Percentiles rank a stretch among this genome's conserved stretches.
These are phyloP conservation scores for Pseudogymnoascus sp. DNA, from an alignment of 2,329 filamentous ascomycete genomes.

Conservation along the genomic window DNA sequence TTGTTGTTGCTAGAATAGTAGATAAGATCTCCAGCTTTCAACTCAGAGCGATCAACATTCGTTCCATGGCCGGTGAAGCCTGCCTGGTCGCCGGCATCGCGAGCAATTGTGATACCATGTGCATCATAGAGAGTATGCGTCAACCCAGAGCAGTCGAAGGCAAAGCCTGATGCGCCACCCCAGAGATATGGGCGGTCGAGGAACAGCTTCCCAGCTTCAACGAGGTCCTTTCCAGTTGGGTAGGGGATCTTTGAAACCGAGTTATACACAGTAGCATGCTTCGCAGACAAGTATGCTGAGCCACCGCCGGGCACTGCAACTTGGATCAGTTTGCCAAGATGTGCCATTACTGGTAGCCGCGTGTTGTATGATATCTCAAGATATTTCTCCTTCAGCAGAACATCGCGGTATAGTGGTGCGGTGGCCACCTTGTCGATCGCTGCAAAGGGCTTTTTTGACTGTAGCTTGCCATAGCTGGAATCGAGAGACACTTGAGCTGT, in stretches of 20 bases:
- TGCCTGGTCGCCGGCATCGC: not conserved
- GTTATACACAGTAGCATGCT: not conserved
- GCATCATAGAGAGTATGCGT: not conserved
- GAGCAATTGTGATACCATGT: not conserved
- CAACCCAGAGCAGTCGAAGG: not conserved
- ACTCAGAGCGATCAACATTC: not conserved
- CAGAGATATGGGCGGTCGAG: not conserved
- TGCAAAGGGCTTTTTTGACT: not conserved
- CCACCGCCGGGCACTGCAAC: not conserved
- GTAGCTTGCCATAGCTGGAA: not conserved
- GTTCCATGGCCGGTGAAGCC: not conserved
- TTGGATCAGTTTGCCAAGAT: not conserved
- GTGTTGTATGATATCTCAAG: not conserved
- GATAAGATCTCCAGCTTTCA: not conserved
- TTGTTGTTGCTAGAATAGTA: not conserved
- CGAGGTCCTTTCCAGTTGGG: not conserved
- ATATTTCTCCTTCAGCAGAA: not conserved
- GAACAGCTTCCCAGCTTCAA: not conserved
- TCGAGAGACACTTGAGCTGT: not conserved
- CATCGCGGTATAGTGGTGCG: not conserved
- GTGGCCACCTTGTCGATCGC: not conserved
- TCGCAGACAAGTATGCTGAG: not conserved
- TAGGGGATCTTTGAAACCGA: not conserved
- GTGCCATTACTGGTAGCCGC: not conserved
- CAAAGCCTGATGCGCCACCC: not conserved